phyloP scores from a whole-genome alignment of 306 rosid species.

The Corylus heterophylla region DNA sequence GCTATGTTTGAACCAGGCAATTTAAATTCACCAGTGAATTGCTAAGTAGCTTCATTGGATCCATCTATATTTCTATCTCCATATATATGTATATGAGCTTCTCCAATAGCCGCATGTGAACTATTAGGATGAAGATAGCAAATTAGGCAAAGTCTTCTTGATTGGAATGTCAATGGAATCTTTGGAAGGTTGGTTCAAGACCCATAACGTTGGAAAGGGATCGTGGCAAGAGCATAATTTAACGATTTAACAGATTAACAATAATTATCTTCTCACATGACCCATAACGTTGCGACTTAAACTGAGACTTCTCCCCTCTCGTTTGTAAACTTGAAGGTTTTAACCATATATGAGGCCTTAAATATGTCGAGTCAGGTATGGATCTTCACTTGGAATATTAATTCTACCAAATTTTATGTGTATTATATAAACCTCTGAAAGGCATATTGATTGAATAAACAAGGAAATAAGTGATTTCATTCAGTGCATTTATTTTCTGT shows the following conservation, averaged over 20 bases:
- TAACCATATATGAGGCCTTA: not conserved
- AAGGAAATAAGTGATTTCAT: not conserved
- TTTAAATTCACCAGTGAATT: not conserved
- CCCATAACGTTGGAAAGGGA: not conserved
- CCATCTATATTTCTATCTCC: not conserved
- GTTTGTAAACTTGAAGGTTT: not conserved
- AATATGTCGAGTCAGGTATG: not conserved
- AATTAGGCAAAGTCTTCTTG: not conserved
- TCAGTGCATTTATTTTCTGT: not conserved
- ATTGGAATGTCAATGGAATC: not conserved
- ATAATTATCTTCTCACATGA: not conserved
- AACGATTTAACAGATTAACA: not conserved
- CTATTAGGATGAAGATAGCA: not conserved
- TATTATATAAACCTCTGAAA: not conserved
- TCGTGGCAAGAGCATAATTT: not conserved
- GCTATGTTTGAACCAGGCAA: not conserved
- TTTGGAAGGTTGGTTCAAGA: not conserved
- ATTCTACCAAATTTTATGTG: not conserved
- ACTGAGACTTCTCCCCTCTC: not conserved
- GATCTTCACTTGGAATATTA: not conserved
- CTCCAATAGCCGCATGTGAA: not conserved
- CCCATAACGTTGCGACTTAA: not conserved
- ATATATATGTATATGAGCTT: not conserved
- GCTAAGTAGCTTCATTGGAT: not conserved
- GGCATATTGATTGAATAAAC: not conserved